Evolutionary conservation across 768 basidiomycete genomes (phyloP).

Genomic region (Glaciozyma martinii): DNA sequence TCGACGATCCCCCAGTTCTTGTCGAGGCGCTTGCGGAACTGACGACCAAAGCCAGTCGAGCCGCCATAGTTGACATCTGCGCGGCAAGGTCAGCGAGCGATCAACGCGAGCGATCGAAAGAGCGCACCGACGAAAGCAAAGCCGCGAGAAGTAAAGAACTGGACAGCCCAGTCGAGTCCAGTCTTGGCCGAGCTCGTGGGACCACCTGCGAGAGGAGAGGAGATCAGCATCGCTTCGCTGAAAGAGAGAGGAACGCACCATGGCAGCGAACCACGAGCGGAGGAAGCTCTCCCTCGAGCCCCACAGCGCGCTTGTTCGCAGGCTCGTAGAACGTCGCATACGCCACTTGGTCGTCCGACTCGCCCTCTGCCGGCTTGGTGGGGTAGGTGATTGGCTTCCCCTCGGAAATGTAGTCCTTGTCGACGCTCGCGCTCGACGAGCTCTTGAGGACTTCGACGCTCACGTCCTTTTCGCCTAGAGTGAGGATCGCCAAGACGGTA

Average conservation of each 20-base stretch:
- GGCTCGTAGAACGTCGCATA: slow-evolving; percentile 61
- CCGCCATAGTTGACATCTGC: slow-evolving; percentile 50
- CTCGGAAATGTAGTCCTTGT: slow-evolving; percentile 14
- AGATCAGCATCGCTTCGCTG: neutral
- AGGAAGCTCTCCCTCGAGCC: slow-evolving; percentile 51
- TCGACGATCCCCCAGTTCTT: slow-evolving; percentile 68
- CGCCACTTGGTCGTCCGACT: slow-evolving; percentile 1
- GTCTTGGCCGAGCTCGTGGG: slow-evolving; percentile 51
- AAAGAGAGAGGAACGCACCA: slow-evolving; percentile 39
- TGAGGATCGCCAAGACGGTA: slow-evolving; percentile 8
- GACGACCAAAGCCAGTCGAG: slow-evolving; percentile 61
- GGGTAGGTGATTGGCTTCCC: slow-evolving; percentile 18
- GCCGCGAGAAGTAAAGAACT: slow-evolving; percentile 54
- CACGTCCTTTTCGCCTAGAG: neutral
- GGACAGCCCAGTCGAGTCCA: slow-evolving; percentile 49
- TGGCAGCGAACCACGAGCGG: slow-evolving; percentile 60
- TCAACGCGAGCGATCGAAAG: neutral
- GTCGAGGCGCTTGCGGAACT: slow-evolving; percentile 54
- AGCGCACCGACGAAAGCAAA: slow-evolving; percentile 46
- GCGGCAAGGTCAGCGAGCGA: neutral
- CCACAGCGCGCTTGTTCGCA: slow-evolving; percentile 53
- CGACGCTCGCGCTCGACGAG: slow-evolving; percentile 21
- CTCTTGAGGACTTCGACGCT: slow-evolving; percentile 4
- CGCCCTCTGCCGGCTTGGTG: neutral
- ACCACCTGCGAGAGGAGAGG: slow-evolving; percentile 41